Evolutionary conservation across 2,329 filamentous ascomycete genomes (phyloP), one percentile per base, ranked within the genome.

Genomic region (Colletotrichum euphorbiae): DNA sequence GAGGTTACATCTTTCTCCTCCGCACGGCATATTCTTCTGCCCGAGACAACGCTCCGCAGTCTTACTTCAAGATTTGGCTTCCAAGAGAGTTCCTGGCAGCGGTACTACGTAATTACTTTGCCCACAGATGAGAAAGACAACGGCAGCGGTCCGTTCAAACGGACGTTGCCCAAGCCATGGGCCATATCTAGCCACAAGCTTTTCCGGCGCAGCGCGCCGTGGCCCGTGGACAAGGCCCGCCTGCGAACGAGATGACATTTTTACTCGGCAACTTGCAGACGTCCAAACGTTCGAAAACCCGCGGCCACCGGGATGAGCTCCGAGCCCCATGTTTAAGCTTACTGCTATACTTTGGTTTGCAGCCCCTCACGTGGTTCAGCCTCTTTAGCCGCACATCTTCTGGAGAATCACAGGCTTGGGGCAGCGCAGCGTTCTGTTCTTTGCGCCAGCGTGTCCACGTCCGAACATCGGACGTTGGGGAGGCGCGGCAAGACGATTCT

Each of bases 131-230:
- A n/a, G n/a, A n/a, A 28, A 45, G 15, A 48, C n/a, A 7, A 13
- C 28, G 24, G 42, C 31, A 48, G 28, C 9, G 46, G 12, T 43
- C 6, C 38, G 24, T 24, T 24, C 21, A 15, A 28, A 24, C 24
- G 28, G 17, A 31, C 28, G 17, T 36, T 36, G 55, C 24, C 55
- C 42, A n/a, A 31, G 42, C 28, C 31, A 52, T 24, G 24, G 12
- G 55, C 28, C 31, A 51, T 24, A n/a, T 24, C 11, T 33, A 42
- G 33, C 58, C 45, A 46, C 15, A 43, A 50, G 42, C 58, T 36
- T 36, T 46, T 43, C 40, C 55, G 55, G 55, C 55, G 38, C 55
- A 58, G 55, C 40, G 7, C 17, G 42, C 55, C 55, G 55, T 48
- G 55, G 28, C 42, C 55, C 55, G 42, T 36, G 40, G 17, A 21